A percentile compares a stretch with the other conserved stretches of the same genome.
phyloP scores from a whole-genome alignment of 208 protist genomes.

The Leishmania arabica region DNA sequence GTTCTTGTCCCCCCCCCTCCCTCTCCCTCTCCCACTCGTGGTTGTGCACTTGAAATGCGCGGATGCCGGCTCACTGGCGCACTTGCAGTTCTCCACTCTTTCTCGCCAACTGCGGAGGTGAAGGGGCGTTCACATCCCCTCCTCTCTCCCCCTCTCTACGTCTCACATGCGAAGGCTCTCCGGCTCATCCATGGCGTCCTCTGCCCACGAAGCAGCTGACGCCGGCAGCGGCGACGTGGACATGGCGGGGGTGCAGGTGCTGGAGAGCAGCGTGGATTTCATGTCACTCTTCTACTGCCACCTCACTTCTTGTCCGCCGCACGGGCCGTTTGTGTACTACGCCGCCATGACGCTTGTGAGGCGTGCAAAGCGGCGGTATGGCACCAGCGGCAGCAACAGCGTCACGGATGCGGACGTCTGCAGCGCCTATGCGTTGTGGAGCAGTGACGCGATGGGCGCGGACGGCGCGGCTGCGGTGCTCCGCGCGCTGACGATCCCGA shows the following conservation, averaged over 20 bases:
- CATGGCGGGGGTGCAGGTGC: slow-evolving; percentile 14
- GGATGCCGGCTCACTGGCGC: neutral
- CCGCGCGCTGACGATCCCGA: slow-evolving; percentile 42
- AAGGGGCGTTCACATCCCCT: neutral
- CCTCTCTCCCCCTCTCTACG: neutral
- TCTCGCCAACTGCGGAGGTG: neutral
- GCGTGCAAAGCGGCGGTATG: slow-evolving; percentile 39
- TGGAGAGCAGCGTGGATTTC: slow-evolving; percentile 63
- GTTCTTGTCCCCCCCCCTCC: too few relatives aligned
- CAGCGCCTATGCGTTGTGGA: neutral
- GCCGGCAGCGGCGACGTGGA: slow-evolving; percentile 18
- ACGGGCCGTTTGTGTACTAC: slow-evolving; percentile 75
- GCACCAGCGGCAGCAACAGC: neutral
- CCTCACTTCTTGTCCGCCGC: slow-evolving; percentile 64
- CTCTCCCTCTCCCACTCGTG: neutral
- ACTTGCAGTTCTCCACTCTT: neutral
- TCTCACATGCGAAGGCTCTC: neutral
- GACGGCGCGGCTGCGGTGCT: slow-evolving; percentile 22
- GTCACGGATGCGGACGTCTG: neutral
- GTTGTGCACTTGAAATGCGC: neutral
- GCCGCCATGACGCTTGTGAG: slow-evolving; percentile 68
- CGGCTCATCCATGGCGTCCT: neutral
- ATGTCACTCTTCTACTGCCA: slow-evolving; percentile 79
- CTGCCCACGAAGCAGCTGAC: neutral
- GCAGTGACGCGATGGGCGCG: slow-evolving; percentile 7